Percentiles rank a stretch among this genome's conserved stretches.
These are phyloP conservation scores for Gracilaria gracilis DNA, from an alignment of 23 red algal species.

Conservation along the genomic window DNA sequence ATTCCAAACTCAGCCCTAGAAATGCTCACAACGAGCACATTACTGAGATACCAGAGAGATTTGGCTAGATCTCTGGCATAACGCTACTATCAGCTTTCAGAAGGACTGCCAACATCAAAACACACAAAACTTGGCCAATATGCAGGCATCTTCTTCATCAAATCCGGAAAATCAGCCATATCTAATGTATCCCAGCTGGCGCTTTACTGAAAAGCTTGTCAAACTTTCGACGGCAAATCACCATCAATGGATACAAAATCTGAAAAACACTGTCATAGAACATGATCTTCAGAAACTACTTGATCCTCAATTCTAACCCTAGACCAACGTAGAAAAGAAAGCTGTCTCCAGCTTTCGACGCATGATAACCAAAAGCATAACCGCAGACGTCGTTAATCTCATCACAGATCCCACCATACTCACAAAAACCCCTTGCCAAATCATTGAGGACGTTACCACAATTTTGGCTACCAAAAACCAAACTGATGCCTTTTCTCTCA, in stretches of 20 bases:
- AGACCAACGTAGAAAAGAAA: background rate
- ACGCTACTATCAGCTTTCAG: background rate
- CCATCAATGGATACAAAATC: conserved; percentile 25
- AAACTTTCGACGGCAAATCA: background rate
- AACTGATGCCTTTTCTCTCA: background rate
- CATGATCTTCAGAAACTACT: background rate
- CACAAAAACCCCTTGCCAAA: too few relatives aligned
- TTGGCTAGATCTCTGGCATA: background rate
- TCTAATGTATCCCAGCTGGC: background rate
- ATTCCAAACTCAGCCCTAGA: background rate
- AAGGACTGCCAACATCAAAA: background rate
- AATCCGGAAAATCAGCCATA: background rate
- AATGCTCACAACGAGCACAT: background rate
- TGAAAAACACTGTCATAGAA: conserved; percentile 9
- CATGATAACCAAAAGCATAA: conserved; percentile 34
- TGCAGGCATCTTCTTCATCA: background rate
- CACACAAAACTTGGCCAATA: background rate
- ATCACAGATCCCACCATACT: background rate
- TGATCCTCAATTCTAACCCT: background rate
- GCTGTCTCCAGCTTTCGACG: conserved; percentile 4
- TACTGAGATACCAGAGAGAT: background rate
- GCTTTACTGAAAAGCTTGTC: conserved; percentile 19
- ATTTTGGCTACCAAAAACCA: background rate
- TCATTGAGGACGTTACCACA: background rate
- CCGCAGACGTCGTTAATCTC: background rate